Base-by-base conservation (phyloP, 148 eudicot genomes). In the Cornus florida region DNA sequence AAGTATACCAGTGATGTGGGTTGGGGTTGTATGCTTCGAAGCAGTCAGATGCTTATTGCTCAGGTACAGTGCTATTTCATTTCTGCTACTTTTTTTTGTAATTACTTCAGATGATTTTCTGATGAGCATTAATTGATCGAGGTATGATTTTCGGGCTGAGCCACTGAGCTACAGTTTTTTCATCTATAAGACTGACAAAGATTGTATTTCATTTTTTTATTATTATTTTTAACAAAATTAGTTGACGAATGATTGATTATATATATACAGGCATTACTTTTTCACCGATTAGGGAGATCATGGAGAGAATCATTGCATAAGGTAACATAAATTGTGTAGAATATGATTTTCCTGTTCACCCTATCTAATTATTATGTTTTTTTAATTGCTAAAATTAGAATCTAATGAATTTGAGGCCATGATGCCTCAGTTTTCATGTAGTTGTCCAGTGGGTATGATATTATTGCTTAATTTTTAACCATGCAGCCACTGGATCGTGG, bases 21-120 rank as follows among this genome's bases (percentile, higher is more conserved):
- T 71, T 96, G 99, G 99, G 99, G 99, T 4, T 96, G 99, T 82
- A 96, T 96, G 99, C 90, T 93, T 77, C 93, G 99, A 73, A 96
- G 99, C 81, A 91, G 99, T 80, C 99, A 96, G 85, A 96, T 96
- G 99, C 99, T 96, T 84, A 86, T 91, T 80, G 99, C 98, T 65
- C 98, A 96, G 88, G 99, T 89, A 57, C 69, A 62, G 12, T 35
- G 59, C 59, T 67, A 14, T 43, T 74, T 76, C 48, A 10, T 62
- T 35, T 62, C 59, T 53, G 17, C 59, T 11, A 3, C 6, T 62
- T 62, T 8, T 69, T 13, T 35, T 7, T 35, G 50, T 22, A 32
- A 67, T n/a, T 79, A 23, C 13, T 74, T 13, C 31, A 50, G 7
- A 70, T 69, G 12, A n/a, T 23, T 67, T 43, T 41, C 50, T 46